These are phyloP conservation scores for Amanita fuliginea DNA, from an alignment of 768 basidiomycete genomes.

Conservation along the genomic window DNA sequence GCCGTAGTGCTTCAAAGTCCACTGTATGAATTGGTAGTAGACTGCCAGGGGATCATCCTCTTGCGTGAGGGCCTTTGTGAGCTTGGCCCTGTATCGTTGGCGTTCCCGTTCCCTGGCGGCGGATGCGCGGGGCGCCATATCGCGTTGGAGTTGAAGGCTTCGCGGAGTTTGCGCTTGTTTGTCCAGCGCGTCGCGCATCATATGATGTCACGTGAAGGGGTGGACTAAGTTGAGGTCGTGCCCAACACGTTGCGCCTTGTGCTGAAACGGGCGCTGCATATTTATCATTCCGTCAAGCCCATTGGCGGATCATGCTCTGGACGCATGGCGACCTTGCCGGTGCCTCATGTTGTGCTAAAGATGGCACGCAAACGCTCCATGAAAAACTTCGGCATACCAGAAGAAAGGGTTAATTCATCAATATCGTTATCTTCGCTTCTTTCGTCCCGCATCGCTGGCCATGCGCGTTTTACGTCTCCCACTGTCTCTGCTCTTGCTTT, in stretches of 20 bases:
- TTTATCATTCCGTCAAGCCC: background rate
- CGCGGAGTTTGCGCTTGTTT: conserved; percentile 5
- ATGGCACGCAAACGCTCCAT: background rate
- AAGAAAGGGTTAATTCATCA: background rate
- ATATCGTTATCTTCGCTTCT: background rate
- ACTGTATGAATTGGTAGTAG: conserved; percentile 81
- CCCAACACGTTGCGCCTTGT: too few relatives aligned
- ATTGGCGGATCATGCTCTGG: background rate
- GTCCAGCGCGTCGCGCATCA: conserved; percentile 2
- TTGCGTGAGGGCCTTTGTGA: conserved; percentile 48
- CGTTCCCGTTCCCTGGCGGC: conserved; percentile 21
- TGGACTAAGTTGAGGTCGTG: too few relatives aligned
- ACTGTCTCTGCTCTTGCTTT: background rate
- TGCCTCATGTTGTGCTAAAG: conserved; percentile 1
- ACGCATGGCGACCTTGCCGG: background rate
- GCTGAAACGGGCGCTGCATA: background rate
- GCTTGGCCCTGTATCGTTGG: conserved; percentile 23
- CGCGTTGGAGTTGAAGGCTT: background rate
- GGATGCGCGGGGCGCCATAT: conserved; percentile 7
- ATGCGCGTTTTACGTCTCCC: background rate
- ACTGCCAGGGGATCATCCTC: conserved; percentile 83
- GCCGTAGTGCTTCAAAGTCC: conserved; percentile 75
- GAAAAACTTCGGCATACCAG: background rate
- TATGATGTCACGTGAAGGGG: conserved; percentile 1
- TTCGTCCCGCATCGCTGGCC: background rate